Evolutionary conservation across 257 asterid species (phyloP).

Genomic region (Fraxinus cuspidata): DNA sequence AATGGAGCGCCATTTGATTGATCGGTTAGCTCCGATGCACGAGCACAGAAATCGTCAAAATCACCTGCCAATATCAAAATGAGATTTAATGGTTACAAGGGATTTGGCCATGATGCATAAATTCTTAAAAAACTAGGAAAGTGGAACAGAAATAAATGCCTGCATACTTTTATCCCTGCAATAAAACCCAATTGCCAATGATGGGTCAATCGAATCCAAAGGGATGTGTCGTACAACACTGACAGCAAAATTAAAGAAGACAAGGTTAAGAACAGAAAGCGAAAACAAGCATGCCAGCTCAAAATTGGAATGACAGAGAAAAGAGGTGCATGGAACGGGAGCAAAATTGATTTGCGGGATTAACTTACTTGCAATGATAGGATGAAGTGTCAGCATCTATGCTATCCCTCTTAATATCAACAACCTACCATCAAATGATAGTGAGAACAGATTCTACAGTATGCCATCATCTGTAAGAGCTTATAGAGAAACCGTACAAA

Average conservation of each 20-base stretch:
- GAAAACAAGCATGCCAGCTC: neutral
- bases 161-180: constrained; percentile 72
- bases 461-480: neutral
- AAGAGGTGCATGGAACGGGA: neutral
- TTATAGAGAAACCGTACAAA: neutral
- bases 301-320: neutral
- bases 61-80: constrained; percentile 30
- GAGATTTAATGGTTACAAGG: neutral
- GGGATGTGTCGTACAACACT: constrained; percentile 77
- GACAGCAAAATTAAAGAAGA: constrained; percentile 20
- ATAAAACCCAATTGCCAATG: constrained; percentile 87
- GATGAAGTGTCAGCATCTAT: constrained; percentile 68
- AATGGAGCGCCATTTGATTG: constrained; percentile 53
- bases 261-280: neutral
- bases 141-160: constrained; percentile 6
- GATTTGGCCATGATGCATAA: neutral
- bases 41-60: constrained; percentile 43
- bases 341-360: neutral
- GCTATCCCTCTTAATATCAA: constrained; percentile 50
- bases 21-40: constrained; percentile 38
- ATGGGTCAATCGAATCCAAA: constrained; percentile 85
- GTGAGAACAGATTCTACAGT: constrained; percentile 1
- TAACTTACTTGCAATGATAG: constrained; percentile 85
- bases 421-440: constrained; percentile 53
- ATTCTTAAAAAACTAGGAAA: neutral